Conservation (phyloP, 495 filamentous ascomycete genomes). For the Cladorrhinum samala region DNA sequence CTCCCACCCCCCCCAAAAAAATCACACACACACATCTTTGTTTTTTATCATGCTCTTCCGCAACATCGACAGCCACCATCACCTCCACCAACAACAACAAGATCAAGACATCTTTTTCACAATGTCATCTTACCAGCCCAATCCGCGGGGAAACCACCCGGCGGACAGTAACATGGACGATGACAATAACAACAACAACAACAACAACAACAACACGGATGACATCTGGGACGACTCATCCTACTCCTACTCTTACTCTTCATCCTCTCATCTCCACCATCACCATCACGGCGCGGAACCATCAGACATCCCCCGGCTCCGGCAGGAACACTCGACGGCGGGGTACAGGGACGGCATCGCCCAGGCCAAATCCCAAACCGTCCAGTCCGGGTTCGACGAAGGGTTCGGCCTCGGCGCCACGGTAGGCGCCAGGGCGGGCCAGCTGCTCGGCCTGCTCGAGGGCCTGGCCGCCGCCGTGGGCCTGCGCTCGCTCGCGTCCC, state of each 20-base stretch:
- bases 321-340: conserved; percentile 68
- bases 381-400: conserved; percentile 85
- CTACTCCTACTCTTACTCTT: not conserved
- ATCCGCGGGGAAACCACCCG: not conserved
- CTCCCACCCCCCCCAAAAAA: not conserved
- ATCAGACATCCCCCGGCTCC: conserved; percentile 65
- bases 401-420: conserved; percentile 75
- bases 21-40: too few species aligned
- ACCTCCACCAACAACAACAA: conserved; percentile 7
- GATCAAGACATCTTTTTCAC: conserved; percentile 18
- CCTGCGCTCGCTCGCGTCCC: conserved; percentile 15
- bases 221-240: conserved; percentile 24
- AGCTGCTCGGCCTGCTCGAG: conserved; percentile 64
- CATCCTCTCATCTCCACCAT: not conserved
- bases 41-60: conserved; percentile 23
- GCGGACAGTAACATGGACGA: too few species aligned
- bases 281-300: not conserved
- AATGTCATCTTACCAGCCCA: conserved; percentile 15
- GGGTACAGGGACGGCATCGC: conserved; percentile 88
- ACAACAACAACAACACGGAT: conserved; percentile 13
- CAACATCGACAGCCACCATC: conserved; percentile 6
- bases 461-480: conserved; percentile 39
- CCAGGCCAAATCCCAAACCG: conserved; percentile 56
- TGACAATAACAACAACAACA: not conserved
- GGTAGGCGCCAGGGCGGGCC: conserved; percentile 65